Conservation (phyloP, 2,329 filamentous ascomycete species). For the Fusarium sulawesiense region DNA sequence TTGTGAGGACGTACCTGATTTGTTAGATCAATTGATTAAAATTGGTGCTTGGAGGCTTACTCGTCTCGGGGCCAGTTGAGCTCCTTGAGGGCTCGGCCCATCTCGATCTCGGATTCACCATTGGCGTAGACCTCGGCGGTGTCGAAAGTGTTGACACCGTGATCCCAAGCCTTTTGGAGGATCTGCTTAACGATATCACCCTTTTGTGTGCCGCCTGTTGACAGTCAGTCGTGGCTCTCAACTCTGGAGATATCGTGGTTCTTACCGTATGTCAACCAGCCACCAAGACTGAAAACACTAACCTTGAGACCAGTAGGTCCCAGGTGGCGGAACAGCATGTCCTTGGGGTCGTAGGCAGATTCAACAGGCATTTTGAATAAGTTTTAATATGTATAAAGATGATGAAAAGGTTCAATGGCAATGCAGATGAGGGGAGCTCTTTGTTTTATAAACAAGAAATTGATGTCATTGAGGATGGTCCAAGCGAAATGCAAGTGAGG, state of each 20-base stretch:
- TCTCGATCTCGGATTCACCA: slow-evolving; percentile 71
- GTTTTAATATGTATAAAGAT: not conserved
- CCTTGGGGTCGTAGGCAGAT: slow-evolving; percentile 43
- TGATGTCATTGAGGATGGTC: slow-evolving; percentile 25
- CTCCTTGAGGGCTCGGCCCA: slow-evolving; percentile 68
- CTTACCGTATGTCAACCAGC: slow-evolving; percentile 43
- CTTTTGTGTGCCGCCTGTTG: slow-evolving; percentile 64
- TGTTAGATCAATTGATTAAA: not conserved
- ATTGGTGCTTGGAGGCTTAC: not conserved
- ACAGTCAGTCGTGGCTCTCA: too few species aligned
- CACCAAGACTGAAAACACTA: slow-evolving; percentile 43
- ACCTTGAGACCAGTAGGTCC: slow-evolving; percentile 46
- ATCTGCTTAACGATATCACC: slow-evolving; percentile 69
- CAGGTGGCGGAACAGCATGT: slow-evolving; percentile 45
- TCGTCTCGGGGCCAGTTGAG: slow-evolving; percentile 70
- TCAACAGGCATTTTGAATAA: slow-evolving; percentile 36
- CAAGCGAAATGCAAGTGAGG: slow-evolving; percentile 26
- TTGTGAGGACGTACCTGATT: slow-evolving; percentile 62
- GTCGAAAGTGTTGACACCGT: slow-evolving; percentile 72
- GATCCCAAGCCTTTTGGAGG: slow-evolving; percentile 69
- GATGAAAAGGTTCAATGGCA: not conserved
- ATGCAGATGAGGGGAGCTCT: not conserved
- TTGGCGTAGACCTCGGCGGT: slow-evolving; percentile 68
- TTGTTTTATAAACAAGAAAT: slow-evolving; percentile 10
- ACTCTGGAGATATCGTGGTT: too few species aligned